A percentile compares a stretch with the other conserved stretches of the same genome.
phyloP scores from a whole-genome alignment of 2,329 filamentous ascomycete genomes.

The Claviceps maximensis region DNA sequence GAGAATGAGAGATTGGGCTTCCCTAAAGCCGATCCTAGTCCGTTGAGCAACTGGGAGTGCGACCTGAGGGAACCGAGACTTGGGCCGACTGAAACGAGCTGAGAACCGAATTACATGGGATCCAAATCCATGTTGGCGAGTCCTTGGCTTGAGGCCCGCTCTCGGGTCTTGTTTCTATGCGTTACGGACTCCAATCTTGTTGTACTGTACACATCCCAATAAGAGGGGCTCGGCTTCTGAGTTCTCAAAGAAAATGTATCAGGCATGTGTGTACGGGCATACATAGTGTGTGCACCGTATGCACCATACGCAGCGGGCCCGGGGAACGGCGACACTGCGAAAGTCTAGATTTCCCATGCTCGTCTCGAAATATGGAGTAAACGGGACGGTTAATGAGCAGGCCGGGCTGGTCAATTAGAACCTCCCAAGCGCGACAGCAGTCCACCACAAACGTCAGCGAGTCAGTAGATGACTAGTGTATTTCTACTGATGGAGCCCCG shows the following conservation, averaged over 20 bases:
- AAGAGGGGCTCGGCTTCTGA: background rate
- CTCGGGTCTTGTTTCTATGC: background rate
- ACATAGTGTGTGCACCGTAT: slow-evolving; percentile 1
- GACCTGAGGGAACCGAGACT: background rate
- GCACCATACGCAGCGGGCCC: background rate
- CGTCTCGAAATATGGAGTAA: background rate
- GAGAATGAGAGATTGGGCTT: background rate
- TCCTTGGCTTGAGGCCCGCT: background rate
- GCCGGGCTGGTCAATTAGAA: background rate
- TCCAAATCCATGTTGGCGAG: background rate
- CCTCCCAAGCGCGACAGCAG: background rate
- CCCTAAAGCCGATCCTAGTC: background rate
- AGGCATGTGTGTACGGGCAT: background rate
- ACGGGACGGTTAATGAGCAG: background rate
- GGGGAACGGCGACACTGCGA: background rate
- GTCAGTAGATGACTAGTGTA: background rate
- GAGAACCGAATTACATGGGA: background rate
- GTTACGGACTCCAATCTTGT: background rate
- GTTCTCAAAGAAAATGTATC: background rate
- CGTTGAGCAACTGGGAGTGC: background rate
- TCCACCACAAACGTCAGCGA: background rate
- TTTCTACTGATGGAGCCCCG: background rate
- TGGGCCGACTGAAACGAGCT: background rate
- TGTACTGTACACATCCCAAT: background rate
- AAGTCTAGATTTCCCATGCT: background rate